Evolutionary conservation across 768 basidiomycete genomes (phyloP).

Genomic region (Clitopilus hobsonii): DNA sequence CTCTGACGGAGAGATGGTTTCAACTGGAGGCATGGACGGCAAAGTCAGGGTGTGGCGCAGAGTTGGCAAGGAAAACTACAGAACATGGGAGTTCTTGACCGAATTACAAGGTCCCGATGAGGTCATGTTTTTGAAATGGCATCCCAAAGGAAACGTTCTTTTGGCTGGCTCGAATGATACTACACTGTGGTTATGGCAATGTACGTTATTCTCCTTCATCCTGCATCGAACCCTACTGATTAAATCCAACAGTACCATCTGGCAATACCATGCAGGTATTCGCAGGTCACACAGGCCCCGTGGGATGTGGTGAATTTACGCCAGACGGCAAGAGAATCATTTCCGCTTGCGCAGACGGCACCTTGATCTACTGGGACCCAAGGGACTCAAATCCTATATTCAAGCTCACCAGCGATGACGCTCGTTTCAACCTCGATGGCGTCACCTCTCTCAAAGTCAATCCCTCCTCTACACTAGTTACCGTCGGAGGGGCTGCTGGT

Average conservation of each 20-base stretch:
- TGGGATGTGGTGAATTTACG: conserved; percentile 87
- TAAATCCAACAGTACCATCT: conserved; percentile 67
- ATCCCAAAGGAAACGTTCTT: conserved; percentile 87
- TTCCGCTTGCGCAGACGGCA: conserved; percentile 80
- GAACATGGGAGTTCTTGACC: conserved; percentile 91
- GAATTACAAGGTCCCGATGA: conserved; percentile 94
- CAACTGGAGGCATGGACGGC: conserved; percentile 98
- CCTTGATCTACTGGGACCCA: conserved; percentile 89
- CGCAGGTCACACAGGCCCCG: conserved; percentile 80
- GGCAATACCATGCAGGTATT: conserved; percentile 97
- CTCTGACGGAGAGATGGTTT: conserved; percentile 85
- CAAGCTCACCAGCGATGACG: conserved; percentile 69
- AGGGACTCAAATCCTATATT: conserved; percentile 71
- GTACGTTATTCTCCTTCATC: conserved; percentile 41
- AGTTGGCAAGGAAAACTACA: conserved; percentile 69
- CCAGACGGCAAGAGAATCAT: conserved; percentile 91
- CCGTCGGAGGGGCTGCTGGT: conserved; percentile 84
- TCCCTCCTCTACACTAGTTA: conserved; percentile 81
- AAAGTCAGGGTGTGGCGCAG: conserved; percentile 88
- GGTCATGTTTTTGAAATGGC: conserved; percentile 94
- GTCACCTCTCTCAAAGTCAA: conserved; percentile 88
- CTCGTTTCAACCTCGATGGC: conserved; percentile 74
- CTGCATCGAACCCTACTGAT: background rate
- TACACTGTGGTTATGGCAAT: conserved; percentile 96
- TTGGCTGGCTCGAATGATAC: conserved; percentile 91